Evolutionary conservation across 257 asterid species (phyloP).

Genomic region (Prunella vulgaris): DNA sequence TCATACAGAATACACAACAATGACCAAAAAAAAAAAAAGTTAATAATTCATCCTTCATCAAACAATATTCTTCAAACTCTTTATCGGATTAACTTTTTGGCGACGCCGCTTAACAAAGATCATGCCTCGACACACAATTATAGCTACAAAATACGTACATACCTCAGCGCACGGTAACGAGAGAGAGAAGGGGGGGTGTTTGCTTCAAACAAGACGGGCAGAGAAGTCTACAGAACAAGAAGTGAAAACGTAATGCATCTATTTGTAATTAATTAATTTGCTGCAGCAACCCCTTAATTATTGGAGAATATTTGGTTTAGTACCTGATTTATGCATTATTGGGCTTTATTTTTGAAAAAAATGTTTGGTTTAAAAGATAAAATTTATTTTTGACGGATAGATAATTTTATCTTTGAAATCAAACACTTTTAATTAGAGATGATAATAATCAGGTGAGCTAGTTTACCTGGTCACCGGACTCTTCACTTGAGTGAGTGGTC

Average conservation of each 20-base stretch:
- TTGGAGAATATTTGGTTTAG: not conserved
- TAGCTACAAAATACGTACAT: not conserved
- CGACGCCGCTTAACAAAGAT: conserved; percentile 2
- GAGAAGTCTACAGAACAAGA: not conserved
- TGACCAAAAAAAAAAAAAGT: not conserved
- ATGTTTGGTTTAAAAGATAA: no score
- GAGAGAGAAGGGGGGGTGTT: not conserved
- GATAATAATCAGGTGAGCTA: no score
- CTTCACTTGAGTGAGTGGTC: no score
- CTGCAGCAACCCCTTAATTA: not conserved
- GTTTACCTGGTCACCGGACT: no score
- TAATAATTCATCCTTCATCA: not conserved
- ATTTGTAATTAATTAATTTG: not conserved
- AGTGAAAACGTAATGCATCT: not conserved
- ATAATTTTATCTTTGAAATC: no score
- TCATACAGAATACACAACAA: not conserved
- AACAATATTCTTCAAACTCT: not conserved
- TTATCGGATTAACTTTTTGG: not conserved
- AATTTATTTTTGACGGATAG: no score
- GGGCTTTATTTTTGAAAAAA: not conserved
- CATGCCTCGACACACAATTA: not conserved
- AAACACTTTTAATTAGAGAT: no score
- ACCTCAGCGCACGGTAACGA: not conserved
- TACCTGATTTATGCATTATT: not conserved
- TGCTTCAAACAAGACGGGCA: not conserved